Evolutionary conservation across 2,329 filamentous ascomycete genomes (phyloP).

Genomic region (Phaeosphaeriaceae sp.): DNA sequence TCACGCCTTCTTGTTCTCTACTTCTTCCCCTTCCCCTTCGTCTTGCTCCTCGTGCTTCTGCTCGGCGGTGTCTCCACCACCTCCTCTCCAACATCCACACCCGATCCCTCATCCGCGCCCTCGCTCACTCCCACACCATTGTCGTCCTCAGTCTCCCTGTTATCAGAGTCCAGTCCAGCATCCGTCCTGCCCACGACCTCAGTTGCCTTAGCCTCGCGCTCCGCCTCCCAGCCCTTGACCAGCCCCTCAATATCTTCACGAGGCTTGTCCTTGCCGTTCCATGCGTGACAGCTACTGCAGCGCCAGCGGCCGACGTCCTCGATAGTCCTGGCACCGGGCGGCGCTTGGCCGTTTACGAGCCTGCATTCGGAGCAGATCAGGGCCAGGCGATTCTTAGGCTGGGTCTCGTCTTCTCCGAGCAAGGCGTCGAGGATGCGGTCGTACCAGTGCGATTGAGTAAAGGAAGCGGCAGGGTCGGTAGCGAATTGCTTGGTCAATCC

Average conservation of each 20-base stretch:
- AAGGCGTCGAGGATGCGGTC: conserved; percentile 91
- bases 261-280: conserved; percentile 83
- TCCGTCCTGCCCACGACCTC: conserved; percentile 13
- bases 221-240: conserved; percentile 51
- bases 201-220: conserved; percentile 56
- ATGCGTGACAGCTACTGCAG: conserved; percentile 81
- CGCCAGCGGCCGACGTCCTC: conserved; percentile 87
- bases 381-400: conserved; percentile 86
- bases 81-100: neutral
- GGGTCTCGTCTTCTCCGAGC: conserved; percentile 92
- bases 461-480: conserved; percentile 45
- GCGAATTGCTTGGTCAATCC: conserved; percentile 41
- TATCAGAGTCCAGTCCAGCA: conserved; percentile 24
- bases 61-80: neutral
- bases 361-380: conserved; percentile 84
- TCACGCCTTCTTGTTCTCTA: neutral
- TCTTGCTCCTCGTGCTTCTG: neutral
- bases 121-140: conserved; percentile 16
- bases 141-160: conserved; percentile 31
- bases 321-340: conserved; percentile 78
- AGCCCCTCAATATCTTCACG: conserved; percentile 66
- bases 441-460: conserved; percentile 78
- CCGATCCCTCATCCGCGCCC: neutral
- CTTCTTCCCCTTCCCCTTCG: conserved; percentile 2
- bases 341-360: conserved; percentile 93